A percentile compares a stretch with the other conserved stretches of the same genome.
Conservation (phyloP, 1,139 yeast species). For the Waltiozyma sp. region DNA sequence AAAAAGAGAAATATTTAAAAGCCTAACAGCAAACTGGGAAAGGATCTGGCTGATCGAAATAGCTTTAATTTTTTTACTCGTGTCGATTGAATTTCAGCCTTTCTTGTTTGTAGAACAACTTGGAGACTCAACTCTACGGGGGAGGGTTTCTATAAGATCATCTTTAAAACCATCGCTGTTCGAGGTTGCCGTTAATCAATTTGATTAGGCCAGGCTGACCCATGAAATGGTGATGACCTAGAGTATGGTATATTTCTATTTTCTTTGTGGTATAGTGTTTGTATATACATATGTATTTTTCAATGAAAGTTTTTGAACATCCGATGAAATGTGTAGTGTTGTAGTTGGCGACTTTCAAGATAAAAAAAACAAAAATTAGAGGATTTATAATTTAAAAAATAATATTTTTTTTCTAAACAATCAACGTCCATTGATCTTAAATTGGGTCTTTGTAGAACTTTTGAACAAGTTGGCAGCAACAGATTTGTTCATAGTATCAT, state of each 20-base stretch:
- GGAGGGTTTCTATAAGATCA: slow-evolving; percentile 21
- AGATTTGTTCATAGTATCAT: neutral
- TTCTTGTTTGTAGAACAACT: slow-evolving; percentile 4
- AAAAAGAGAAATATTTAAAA: too few species aligned
- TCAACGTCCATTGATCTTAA: neutral
- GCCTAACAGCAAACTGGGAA: slow-evolving; percentile 1
- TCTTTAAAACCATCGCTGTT: slow-evolving; percentile 89
- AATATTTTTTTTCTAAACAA: too few species aligned
- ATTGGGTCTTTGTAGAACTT: neutral
- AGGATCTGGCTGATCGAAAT: slow-evolving; percentile 1
- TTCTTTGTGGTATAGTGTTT: too few species aligned
- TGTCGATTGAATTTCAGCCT: slow-evolving; percentile 1
- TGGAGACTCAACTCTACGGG: slow-evolving; percentile 4
- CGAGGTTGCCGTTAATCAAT: slow-evolving; percentile 57
- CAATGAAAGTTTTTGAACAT: too few species aligned
- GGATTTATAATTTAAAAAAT: too few species aligned
- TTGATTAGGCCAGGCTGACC: slow-evolving; percentile 36
- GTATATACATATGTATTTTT: neutral
- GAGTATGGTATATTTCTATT: neutral
- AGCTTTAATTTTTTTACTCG: neutral
- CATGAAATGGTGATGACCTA: slow-evolving; percentile 90
- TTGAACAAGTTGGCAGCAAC: neutral
- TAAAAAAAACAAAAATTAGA: too few species aligned
- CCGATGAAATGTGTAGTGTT: too few species aligned
- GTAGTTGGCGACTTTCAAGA: too few species aligned